Evolutionary conservation across 2,329 filamentous ascomycete genomes (phyloP), one percentile per base, ranked within the genome.

Genomic region (Fusarium coffeatum): DNA sequence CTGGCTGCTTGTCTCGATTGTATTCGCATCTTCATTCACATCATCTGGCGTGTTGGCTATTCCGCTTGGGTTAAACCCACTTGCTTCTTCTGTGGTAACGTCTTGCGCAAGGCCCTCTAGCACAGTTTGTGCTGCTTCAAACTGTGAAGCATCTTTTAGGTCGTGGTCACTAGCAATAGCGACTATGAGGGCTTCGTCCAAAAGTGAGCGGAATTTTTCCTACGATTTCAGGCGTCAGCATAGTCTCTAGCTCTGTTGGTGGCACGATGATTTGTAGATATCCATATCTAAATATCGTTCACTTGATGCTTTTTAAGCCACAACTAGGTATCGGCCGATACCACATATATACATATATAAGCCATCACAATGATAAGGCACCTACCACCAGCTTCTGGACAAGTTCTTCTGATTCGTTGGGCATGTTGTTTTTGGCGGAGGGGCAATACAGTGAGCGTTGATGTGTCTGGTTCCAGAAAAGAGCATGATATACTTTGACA

Each of bases 11-110:
- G 75, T 74, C 37, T 77, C 73, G 5, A 69, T 72, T 6, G 72
- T 74, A 46, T 73, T 76, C 8, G 64, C 62, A 20, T 59, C 68
- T 5, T 72, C 71, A n/a, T 72, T 72, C 13, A 68, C 51, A 16
- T 69, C 74, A 20, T 78, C 80, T 4, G 45, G 51, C 13, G 43
- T 73, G 15, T 85, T 86, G 28, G 89, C 87, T 27, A 90, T 88
- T 5, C 92, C 93, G 32, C 92, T 93, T 0, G 92, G 88, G 71
- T 96, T 93, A 76, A 97, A 97, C 0, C 89, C 90, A 12, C 88
- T 89, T 18, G 89, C 87, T 75, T 96, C 92, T 76, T 96, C 91
- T 3, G 82, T 80, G 0, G 83, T 77, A 1, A 92, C 93, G 61
- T 86, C 83, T 30, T 87, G 82, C 54, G 91, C 91, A 16, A 98